Evolutionary conservation across 2,329 filamentous ascomycete species (phyloP).

Genomic region (Cladosporium sp.): DNA sequence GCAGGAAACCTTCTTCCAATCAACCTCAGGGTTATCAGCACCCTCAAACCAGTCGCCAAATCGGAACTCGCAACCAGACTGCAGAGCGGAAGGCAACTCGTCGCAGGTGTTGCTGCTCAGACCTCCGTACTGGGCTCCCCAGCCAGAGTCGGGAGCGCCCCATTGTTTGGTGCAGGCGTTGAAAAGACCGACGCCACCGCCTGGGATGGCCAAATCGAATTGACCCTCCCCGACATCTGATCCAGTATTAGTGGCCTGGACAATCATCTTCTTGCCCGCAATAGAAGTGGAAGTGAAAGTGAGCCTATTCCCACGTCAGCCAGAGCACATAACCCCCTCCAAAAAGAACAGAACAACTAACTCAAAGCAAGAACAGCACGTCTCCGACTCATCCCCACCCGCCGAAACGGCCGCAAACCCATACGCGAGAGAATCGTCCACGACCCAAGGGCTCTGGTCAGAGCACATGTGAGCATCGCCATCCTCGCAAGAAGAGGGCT

Average conservation of each 20-base stretch:
- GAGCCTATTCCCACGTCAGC: conserved; percentile 29
- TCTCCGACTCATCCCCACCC: conserved; percentile 53
- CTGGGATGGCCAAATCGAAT: conserved; percentile 51
- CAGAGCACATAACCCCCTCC: not conserved
- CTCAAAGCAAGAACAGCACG: conserved; percentile 64
- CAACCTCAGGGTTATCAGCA: conserved; percentile 38
- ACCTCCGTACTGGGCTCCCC: conserved; percentile 57
- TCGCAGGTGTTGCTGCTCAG: conserved; percentile 49
- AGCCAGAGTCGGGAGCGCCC: conserved; percentile 43
- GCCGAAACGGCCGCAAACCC: conserved; percentile 58
- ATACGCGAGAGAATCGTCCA: conserved; percentile 55
- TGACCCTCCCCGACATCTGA: conserved; percentile 53
- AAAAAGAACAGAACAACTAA: no score
- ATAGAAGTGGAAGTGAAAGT: conserved; percentile 54
- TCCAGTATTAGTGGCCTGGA: conserved; percentile 61
- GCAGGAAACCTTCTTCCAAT: conserved; percentile 54
- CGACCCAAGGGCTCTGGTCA: conserved; percentile 58
- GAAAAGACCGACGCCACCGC: conserved; percentile 54
- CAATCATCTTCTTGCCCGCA: conserved; percentile 57
- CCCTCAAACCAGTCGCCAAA: conserved; percentile 58
- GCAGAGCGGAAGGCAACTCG: conserved; percentile 49
- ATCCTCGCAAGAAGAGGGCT: conserved; percentile 51
- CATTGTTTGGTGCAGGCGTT: conserved; percentile 41
- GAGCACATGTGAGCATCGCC: conserved; percentile 58
- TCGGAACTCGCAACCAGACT: conserved; percentile 58